Evolutionary conservation across 75 land plant genomes (phyloP), one percentile per base, ranked within the genome.

Genomic region (Chamaecyparis obtusa): DNA sequence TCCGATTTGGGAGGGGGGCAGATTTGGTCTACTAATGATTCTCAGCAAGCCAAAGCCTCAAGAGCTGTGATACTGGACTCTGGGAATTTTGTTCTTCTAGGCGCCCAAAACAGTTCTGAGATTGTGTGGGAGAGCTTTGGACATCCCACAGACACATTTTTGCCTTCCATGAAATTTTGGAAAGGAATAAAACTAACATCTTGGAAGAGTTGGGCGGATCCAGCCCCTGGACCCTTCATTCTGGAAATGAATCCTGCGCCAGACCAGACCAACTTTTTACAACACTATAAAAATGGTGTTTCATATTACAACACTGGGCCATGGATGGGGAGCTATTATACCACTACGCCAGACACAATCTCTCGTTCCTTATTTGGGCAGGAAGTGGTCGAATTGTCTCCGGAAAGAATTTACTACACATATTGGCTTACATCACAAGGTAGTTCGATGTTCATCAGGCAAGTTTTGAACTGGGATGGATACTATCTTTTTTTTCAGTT

Each of bases 151-250:
- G 76, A 72, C 13, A 72, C 76, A 32, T 0, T 9, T 32, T 72
- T 72, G 76, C 36, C 76, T 30, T 2, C 1, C 2, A 72, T 72
- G 36, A 85, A 54, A 79, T 9, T 32, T 9, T n/a, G 35, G 11
- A 9, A 88, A 37, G 88, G 88, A 49, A 0, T 39, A 15, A 78
- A 13, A 24, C 2, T 94, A 3, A 86, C 76, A 0, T 92, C 95
- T 0, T 92, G 95, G 93, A 89, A 78, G 56, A 55, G 43, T 67
- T 3, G 14, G 30, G 72, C 64, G 16, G 92, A 94, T 32, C n/a
- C n/a, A 24, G n/a, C n/a, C 21, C 6, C 67, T 19, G 85, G n/a
- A n/a, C n/a, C n/a, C n/a, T n/a, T n/a, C 27, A 27, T n/a, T n/a
- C n/a, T n/a, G n/a, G n/a, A 60, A 60, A 4, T 60, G 67, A 60